Base-by-base conservation (phyloP, 2,329 filamentous ascomycete species). In the Penicillium oxalicum region DNA sequence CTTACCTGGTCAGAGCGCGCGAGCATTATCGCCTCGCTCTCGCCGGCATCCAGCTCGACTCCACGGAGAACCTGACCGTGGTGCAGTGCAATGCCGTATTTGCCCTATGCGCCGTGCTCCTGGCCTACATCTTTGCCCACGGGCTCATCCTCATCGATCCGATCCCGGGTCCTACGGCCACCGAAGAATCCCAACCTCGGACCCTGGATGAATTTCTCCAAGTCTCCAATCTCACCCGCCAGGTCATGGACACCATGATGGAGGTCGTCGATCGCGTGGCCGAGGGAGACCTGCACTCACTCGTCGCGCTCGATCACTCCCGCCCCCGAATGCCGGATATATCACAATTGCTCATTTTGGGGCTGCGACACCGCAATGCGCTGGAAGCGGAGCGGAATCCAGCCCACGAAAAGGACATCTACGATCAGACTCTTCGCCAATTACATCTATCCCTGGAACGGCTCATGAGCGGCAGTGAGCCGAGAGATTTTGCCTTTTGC, bases 401-500 rank as follows among this genome's bases (percentile, higher is more conserved):
- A 0, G 29, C 46, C 5, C 65, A 68, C 33, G 59, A 67, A 26
- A 60, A 51, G 13, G 58, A 57, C 1, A 44, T 59, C 8, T 69
- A 64, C 35, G 54, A 57, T 7, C 37, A 50, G 6, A 54, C 63
- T 3, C 65, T 69, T 11, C 50, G 58, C 9, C 55, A 66, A 29
- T 48, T 68, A 32, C 55, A 59, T 9, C 42, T 45, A 18, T 59
- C 57, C 2, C 51, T 69, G 9, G 61, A 63, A 26, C 57, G 58
- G 42, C 54, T 68, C n/a, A 58, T 63, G 38, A 54, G 53, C 25
- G 62, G 64, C 4, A 55, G 60, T n/a, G 63, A 66, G 38, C 59
- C 60, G 7, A 58, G 58, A 45, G 53, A 62, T 5, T 59, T 62
- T 44, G 55, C 64, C 73, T 82, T 47, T 82, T 86, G 59, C 12